phyloP scores from a whole-genome alignment of 208 protist genomes.

The Crithidia brevicula region DNA sequence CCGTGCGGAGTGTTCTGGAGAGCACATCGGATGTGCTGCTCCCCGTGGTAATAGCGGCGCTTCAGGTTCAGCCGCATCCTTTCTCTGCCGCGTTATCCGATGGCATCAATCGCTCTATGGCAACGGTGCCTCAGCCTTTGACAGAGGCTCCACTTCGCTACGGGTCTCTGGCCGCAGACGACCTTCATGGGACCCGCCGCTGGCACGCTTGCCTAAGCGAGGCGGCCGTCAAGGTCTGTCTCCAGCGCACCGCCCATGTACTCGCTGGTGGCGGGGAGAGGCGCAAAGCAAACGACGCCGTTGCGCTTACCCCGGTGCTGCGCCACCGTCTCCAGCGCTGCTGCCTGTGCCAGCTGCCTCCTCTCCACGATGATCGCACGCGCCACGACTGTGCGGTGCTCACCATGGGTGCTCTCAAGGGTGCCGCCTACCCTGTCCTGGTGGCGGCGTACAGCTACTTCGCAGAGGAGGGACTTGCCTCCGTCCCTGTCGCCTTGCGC shows the following conservation, averaged over 20 bases:
- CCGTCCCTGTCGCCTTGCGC: slow-evolving; percentile 52
- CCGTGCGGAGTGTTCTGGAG: slow-evolving; percentile 19
- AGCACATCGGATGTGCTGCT: slow-evolving; percentile 19
- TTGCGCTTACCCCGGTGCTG: slow-evolving; percentile 9
- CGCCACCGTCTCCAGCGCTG: slow-evolving; percentile 34
- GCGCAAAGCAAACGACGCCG: background rate
- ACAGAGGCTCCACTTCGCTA: background rate
- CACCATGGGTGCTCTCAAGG: slow-evolving; percentile 40
- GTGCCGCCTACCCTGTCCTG: slow-evolving; percentile 25
- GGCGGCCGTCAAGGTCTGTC: slow-evolving; percentile 40
- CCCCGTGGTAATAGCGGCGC: slow-evolving; percentile 4
- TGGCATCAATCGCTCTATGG: background rate
- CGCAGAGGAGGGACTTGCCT: slow-evolving; percentile 18
- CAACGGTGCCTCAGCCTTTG: background rate
- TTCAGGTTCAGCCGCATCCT: background rate
- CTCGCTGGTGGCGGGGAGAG: slow-evolving; percentile 13
- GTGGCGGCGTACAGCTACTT: slow-evolving; percentile 43
- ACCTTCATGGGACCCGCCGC: slow-evolving; percentile 16
- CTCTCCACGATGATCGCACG: slow-evolving; percentile 7
- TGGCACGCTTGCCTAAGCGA: slow-evolving; percentile 34
- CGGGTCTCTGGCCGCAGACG: slow-evolving; percentile 1
- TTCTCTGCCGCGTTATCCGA: background rate
- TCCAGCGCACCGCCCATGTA: slow-evolving; percentile 52
- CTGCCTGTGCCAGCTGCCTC: slow-evolving; percentile 28
- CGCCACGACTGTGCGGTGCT: slow-evolving; percentile 40